Percentiles rank a stretch among this genome's conserved stretches.
phyloP scores from a whole-genome alignment of 2,329 filamentous ascomycete genomes.

The Fusarium sp. region DNA sequence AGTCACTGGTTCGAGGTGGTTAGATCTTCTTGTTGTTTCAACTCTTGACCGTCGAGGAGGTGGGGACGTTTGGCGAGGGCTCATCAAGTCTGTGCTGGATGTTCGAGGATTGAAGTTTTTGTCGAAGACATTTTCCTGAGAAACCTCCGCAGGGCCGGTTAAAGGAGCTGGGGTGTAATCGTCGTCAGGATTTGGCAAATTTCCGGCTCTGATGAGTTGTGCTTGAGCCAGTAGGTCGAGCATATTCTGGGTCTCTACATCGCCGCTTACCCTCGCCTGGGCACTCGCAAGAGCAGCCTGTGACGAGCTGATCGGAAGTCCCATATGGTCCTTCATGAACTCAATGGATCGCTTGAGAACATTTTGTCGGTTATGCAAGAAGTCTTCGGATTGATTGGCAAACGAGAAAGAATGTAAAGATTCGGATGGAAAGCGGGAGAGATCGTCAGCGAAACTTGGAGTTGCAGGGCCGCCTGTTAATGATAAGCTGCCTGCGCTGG shows the following conservation, averaged over 20 bases:
- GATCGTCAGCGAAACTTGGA: conserved; percentile 85
- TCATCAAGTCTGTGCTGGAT: conserved; percentile 61
- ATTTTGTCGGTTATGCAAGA: conserved; percentile 90
- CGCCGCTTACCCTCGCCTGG: conserved; percentile 83
- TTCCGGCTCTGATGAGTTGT: conserved; percentile 78
- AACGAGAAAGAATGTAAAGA: conserved; percentile 99
- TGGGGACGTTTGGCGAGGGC: conserved; percentile 51
- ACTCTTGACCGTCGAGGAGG: conserved; percentile 37
- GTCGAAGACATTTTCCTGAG: conserved; percentile 86
- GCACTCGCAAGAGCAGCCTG: conserved; percentile 83
- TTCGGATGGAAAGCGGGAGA: conserved; percentile 92
- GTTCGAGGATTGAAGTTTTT: conserved; percentile 74
- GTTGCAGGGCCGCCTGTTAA: conserved; percentile 73
- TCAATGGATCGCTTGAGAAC: conserved; percentile 93
- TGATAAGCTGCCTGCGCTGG: conserved; percentile 64
- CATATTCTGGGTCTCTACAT: conserved; percentile 89
- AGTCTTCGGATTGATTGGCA: conserved; percentile 92
- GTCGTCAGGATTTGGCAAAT: conserved; percentile 62
- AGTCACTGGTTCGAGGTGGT: conserved; percentile 26
- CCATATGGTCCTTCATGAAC: conserved; percentile 93
- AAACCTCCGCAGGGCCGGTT: conserved; percentile 80
- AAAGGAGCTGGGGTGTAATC: conserved; percentile 67
- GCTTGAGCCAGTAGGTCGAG: conserved; percentile 87
- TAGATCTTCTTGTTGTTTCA: conserved; percentile 28
- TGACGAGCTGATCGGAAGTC: conserved; percentile 74